Evolutionary conservation across 192 early-diverging fungal genomes (phyloP).

Genomic region (Coemansia sp.): DNA sequence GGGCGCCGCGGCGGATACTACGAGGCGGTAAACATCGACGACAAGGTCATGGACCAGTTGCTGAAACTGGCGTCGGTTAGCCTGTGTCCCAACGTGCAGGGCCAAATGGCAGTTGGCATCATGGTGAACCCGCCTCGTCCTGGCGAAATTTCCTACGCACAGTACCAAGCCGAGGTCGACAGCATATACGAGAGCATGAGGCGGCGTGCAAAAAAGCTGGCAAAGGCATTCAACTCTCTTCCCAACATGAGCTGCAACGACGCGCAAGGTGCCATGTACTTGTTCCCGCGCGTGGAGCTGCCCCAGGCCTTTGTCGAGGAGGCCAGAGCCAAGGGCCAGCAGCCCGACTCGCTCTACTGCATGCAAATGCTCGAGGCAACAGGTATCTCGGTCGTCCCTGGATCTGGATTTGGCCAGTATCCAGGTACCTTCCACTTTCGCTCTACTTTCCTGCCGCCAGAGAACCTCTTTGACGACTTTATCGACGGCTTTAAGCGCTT

Average conservation of each 20-base stretch:
- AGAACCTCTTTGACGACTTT: constrained; percentile 89
- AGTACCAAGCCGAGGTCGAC: constrained; percentile 70
- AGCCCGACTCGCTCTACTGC: constrained; percentile 88
- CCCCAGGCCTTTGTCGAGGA: constrained; percentile 75
- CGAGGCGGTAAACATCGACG: constrained; percentile 84
- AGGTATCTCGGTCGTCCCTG: constrained; percentile 95
- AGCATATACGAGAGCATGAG: constrained; percentile 77
- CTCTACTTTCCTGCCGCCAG: constrained; percentile 92
- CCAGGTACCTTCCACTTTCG: constrained; percentile 92
- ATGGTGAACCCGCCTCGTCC: constrained; percentile 88
- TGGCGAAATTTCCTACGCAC: constrained; percentile 73
- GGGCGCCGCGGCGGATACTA: constrained; percentile 97
- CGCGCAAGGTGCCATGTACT: constrained; percentile 95
- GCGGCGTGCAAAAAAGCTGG: constrained; percentile 73
- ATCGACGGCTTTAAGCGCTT: constrained; percentile 72
- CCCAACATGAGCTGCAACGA: constrained; percentile 82
- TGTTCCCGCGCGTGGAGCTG: constrained; percentile 81
- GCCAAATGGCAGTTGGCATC: constrained; percentile 91
- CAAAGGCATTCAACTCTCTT: constrained; percentile 74
- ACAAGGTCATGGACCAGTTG: constrained; percentile 72
- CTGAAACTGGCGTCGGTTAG: constrained; percentile 93
- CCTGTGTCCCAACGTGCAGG: constrained; percentile 92
- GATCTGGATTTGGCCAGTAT: constrained; percentile 89
- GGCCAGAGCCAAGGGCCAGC: constrained; percentile 64
- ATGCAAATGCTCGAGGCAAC: constrained; percentile 89